Conservation (phyloP, 1,284 basidiomycete species). For the Psilocybe mexicana region DNA sequence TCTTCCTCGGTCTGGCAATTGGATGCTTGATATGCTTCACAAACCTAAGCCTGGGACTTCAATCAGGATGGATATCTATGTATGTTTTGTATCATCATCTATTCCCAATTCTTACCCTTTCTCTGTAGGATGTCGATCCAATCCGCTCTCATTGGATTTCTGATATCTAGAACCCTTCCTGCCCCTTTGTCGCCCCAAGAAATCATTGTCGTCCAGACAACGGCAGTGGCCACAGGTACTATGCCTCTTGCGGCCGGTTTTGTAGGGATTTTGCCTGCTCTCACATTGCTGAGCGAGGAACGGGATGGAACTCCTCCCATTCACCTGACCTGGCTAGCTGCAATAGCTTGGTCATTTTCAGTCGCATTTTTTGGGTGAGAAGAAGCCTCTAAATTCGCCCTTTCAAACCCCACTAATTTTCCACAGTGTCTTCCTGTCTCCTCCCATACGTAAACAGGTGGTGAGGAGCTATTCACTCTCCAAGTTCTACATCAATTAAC, state of each 20-base stretch:
- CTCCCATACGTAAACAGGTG: slow-evolving; percentile 91
- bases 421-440: slow-evolving; percentile 87
- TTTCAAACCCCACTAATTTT: slow-evolving; percentile 3
- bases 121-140: slow-evolving; percentile 89
- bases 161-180: slow-evolving; percentile 76
- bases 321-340: slow-evolving; percentile 66
- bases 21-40: slow-evolving; percentile 45
- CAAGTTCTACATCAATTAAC: slow-evolving; percentile 5
- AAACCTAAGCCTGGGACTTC: slow-evolving; percentile 42
- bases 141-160: slow-evolving; percentile 88
- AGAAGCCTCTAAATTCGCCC: slow-evolving; percentile 1
- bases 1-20: slow-evolving; percentile 39
- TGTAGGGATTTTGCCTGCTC: slow-evolving; percentile 92
- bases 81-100: slow-evolving; percentile 16
- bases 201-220: slow-evolving; percentile 93
- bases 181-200: slow-evolving; percentile 83
- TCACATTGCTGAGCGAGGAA: slow-evolving; percentile 74
- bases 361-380: slow-evolving; percentile 90
- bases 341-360: slow-evolving; percentile 83
- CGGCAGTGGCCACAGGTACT: slow-evolving; percentile 89
- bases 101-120: not conserved
- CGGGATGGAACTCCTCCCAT: slow-evolving; percentile 81
- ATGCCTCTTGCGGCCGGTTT: slow-evolving; percentile 95
- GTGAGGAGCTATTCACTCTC: slow-evolving; percentile 42
- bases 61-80: slow-evolving; percentile 49